Percentiles rank a stretch among this genome's conserved stretches.
phyloP scores from a whole-genome alignment of 768 basidiomycete species.

The Hortiboletus campestris region DNA sequence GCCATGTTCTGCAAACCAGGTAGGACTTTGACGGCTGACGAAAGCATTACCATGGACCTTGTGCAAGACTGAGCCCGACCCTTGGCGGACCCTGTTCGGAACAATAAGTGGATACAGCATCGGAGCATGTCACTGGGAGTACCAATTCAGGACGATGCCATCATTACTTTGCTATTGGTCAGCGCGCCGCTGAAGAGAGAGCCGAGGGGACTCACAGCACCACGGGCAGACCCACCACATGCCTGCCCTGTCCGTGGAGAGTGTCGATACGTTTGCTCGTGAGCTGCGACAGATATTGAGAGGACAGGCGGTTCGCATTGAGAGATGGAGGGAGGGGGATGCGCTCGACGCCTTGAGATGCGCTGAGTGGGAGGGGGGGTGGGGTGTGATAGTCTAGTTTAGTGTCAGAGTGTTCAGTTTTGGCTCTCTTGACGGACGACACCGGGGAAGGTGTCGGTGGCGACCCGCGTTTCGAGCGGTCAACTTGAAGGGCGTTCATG shows the following conservation, averaged over 20 bases:
- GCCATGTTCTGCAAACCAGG: background rate
- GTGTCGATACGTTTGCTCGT: constrained; percentile 14
- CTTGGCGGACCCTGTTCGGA: constrained; percentile 16
- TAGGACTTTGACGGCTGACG: background rate
- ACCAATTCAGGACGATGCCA: constrained; percentile 32
- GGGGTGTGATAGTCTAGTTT: constrained; percentile 1
- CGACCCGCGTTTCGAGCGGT: constrained; percentile 11
- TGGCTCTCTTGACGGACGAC: constrained; percentile 19
- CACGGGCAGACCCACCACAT: constrained; percentile 24
- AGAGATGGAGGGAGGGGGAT: constrained; percentile 17
- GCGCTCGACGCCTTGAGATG: constrained; percentile 29
- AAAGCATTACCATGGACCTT: background rate
- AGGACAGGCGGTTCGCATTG: constrained; percentile 9
- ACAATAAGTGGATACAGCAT: constrained; percentile 7
- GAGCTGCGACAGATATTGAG: constrained; percentile 14
- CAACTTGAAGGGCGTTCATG: constrained; percentile 11
- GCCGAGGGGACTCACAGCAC: constrained; percentile 22
- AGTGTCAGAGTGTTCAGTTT: constrained; percentile 13
- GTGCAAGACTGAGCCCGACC: background rate
- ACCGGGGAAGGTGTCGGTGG: constrained; percentile 3
- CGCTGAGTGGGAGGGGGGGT: constrained; percentile 17
- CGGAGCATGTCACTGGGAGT: background rate
- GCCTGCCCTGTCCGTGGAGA: constrained; percentile 22
- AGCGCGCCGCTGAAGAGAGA: background rate
- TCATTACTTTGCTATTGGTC: constrained; percentile 23